These are phyloP conservation scores for Myriosclerotinia scirpicola DNA, from an alignment of 2,329 filamentous ascomycete species.

Conservation along the genomic window DNA sequence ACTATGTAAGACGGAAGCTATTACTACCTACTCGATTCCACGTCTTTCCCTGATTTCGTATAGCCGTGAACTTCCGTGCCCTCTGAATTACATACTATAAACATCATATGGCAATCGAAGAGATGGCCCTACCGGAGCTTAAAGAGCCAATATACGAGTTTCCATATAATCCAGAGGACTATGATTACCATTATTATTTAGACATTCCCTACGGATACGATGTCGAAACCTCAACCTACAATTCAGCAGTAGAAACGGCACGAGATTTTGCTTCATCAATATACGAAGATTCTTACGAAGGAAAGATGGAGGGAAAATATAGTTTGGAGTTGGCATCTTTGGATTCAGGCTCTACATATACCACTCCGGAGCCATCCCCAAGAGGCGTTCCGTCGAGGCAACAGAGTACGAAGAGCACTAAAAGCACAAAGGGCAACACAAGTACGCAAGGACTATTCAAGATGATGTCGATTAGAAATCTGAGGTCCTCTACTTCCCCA, in stretches of 20 bases:
- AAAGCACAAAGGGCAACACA: not conserved
- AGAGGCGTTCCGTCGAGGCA: not conserved
- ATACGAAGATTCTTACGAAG: constrained; percentile 10
- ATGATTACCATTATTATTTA: constrained; percentile 21
- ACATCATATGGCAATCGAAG: constrained; percentile 1
- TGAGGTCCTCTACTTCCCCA: not conserved
- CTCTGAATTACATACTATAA: constrained; percentile 8
- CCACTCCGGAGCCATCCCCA: not conserved
- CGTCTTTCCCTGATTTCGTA: constrained; percentile 12
- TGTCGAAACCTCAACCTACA: constrained; percentile 18
- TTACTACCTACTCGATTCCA: constrained; percentile 9
- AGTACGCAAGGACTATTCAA: constrained; percentile 12
- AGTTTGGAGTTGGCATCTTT: constrained; percentile 1
- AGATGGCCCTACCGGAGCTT: not conserved
- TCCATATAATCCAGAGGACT: constrained; percentile 7
- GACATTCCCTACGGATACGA: constrained; percentile 10
- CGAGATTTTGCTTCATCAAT: not conserved
- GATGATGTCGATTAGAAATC: constrained; percentile 13
- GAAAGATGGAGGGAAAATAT: constrained; percentile 5
- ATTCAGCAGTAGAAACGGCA: constrained; percentile 4
- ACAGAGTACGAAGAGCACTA: constrained; percentile 8
- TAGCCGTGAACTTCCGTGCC: constrained; percentile 1
- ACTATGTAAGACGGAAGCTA: constrained; percentile 1
- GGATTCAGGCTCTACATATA: not conserved
- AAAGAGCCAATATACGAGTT: constrained; percentile 9